phyloP scores from a whole-genome alignment of 192 early-diverging fungal genomes.

The Coemansia sp. region DNA sequence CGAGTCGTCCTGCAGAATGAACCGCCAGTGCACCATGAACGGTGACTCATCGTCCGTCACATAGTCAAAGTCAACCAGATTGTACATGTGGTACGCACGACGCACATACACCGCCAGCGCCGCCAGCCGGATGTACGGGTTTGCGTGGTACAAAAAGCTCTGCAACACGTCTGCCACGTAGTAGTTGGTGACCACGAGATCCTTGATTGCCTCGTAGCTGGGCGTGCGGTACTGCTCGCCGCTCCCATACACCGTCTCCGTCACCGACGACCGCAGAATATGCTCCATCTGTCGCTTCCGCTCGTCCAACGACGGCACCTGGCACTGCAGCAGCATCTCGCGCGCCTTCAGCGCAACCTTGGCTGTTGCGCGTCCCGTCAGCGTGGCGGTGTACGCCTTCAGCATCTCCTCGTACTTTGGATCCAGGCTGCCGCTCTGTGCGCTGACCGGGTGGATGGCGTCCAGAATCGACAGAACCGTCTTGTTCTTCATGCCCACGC shows the following conservation, averaged over 20 bases:
- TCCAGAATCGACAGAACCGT: slow-evolving; percentile 80
- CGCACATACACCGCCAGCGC: slow-evolving; percentile 96
- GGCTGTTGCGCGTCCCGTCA: slow-evolving; percentile 72
- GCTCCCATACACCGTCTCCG: slow-evolving; percentile 77
- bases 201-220: slow-evolving; percentile 75
- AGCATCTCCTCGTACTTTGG: slow-evolving; percentile 76
- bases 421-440: slow-evolving; percentile 64
- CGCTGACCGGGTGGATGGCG: slow-evolving; percentile 66
- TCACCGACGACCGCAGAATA: slow-evolving; percentile 75
- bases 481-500: slow-evolving; percentile 76
- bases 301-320: slow-evolving; percentile 90
- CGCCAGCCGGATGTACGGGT: slow-evolving; percentile 73
- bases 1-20: slow-evolving; percentile 66
- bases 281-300: slow-evolving; percentile 80
- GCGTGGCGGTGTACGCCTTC: slow-evolving; percentile 69
- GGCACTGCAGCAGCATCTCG: slow-evolving; percentile 91
- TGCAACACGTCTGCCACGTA: slow-evolving; percentile 95
- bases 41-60: slow-evolving; percentile 61
- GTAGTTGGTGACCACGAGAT: slow-evolving; percentile 90
- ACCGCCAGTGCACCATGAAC: slow-evolving; percentile 76
- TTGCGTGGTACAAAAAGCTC: slow-evolving; percentile 88
- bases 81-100: slow-evolving; percentile 97
- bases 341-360: slow-evolving; percentile 95
- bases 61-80: slow-evolving; percentile 83
- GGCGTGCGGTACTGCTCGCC: slow-evolving; percentile 70